Evolutionary conservation across 2,329 filamentous ascomycete genomes (phyloP).

Genomic region (Madurella mycetomatis): DNA sequence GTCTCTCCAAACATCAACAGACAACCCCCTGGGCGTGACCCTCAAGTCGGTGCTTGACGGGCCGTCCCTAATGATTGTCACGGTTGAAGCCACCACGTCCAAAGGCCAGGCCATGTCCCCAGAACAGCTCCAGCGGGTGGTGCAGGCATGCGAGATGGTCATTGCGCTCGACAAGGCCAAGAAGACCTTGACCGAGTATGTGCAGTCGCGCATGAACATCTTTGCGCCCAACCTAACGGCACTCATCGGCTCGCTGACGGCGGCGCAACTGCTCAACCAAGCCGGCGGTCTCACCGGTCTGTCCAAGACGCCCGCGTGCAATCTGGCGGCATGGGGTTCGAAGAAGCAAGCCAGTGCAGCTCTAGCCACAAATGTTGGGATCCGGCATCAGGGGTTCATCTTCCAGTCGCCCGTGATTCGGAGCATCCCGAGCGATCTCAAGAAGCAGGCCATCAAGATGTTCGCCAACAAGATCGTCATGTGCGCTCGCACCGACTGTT

Average conservation of each 20-base stretch:
- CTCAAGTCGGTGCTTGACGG: constrained; percentile 81
- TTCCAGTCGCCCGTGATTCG: constrained; percentile 89
- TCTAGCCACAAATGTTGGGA: constrained; percentile 85
- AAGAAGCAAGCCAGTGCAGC: constrained; percentile 76
- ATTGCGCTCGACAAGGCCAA: constrained; percentile 86
- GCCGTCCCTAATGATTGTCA: constrained; percentile 90
- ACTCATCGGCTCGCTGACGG: constrained; percentile 86
- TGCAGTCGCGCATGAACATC: constrained; percentile 92
- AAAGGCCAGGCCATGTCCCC: constrained; percentile 72
- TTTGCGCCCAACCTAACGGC: constrained; percentile 93
- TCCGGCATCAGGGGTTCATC: constrained; percentile 88
- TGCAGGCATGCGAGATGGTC: constrained; percentile 79
- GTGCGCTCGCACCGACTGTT: constrained; percentile 85
- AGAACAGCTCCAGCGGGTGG: constrained; percentile 69
- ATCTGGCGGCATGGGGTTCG: constrained; percentile 83
- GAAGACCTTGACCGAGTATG: constrained; percentile 81
- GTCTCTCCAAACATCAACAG: constrained; percentile 65
- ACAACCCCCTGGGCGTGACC: constrained; percentile 72
- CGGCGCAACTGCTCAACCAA: constrained; percentile 93
- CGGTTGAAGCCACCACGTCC: constrained; percentile 87
- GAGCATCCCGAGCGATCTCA: constrained; percentile 77
- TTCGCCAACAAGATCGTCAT: constrained; percentile 90
- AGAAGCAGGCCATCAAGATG: constrained; percentile 91
- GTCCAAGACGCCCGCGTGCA: constrained; percentile 89
- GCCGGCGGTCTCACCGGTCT: constrained; percentile 84